Evolutionary conservation across 805 yeast genomes (phyloP).

Genomic region (Wickerhamomyces sydowiorum): DNA sequence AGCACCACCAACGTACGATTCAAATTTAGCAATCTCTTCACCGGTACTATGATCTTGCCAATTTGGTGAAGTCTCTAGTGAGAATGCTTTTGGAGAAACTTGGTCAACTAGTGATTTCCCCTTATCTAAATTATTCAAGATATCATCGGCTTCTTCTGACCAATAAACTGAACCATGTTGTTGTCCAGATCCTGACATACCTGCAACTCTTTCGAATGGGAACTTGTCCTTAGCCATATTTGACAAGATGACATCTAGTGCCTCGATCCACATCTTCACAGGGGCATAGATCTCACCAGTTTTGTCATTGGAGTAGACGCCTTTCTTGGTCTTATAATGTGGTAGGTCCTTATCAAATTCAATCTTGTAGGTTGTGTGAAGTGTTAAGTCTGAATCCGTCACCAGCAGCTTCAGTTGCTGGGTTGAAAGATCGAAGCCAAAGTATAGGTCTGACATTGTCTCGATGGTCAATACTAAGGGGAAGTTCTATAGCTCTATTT

Average conservation of each 20-base stretch:
- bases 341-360: constrained; percentile 67
- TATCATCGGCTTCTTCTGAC: constrained; percentile 42
- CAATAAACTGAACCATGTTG: constrained; percentile 91
- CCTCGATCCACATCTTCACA: constrained; percentile 86
- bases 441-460: constrained; percentile 6
- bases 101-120: constrained; percentile 36
- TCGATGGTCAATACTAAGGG: too few species aligned
- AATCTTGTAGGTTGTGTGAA: constrained; percentile 52
- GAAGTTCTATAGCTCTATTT: too few species aligned
- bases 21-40: constrained; percentile 57
- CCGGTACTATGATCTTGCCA: constrained; percentile 95
- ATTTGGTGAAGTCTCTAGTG: constrained; percentile 69
- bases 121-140: constrained; percentile 34
- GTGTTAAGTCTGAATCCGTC: constrained; percentile 46
- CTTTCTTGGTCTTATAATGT: constrained; percentile 61
- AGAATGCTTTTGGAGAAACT: constrained; percentile 45
- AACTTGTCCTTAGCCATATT: constrained; percentile 44
- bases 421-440: constrained; percentile 86
- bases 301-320: constrained; percentile 53
- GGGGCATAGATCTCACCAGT: constrained; percentile 70
- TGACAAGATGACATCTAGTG: constrained; percentile 58
- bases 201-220: constrained; percentile 54
- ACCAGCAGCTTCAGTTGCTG: constrained; percentile 81
- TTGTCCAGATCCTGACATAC: constrained; percentile 82
- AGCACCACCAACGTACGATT: constrained; percentile 55